These are phyloP conservation scores for Simmondsia chinensis DNA, from an alignment of 148 eudicot genomes.

Conservation along the genomic window DNA sequence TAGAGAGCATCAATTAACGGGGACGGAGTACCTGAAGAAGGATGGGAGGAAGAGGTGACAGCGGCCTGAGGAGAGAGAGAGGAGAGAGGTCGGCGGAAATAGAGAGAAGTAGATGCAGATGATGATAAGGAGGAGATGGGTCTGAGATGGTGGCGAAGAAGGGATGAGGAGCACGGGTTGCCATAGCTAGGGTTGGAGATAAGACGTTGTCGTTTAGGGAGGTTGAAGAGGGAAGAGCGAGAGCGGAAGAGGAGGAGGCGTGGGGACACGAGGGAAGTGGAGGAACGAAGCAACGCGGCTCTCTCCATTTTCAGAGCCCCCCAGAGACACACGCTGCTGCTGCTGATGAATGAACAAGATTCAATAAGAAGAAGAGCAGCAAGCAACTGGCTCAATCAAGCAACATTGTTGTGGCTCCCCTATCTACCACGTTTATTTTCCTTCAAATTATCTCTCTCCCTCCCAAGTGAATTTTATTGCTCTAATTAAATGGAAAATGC, in stretches of 20 bases:
- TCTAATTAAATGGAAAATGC: too few species aligned
- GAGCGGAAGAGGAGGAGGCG: conserved; percentile 25
- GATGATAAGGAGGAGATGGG: conserved; percentile 11
- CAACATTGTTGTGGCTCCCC: too few species aligned
- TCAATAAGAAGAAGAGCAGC: too few species aligned
- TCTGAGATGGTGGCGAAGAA: conserved; percentile 19
- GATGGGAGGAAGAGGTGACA: conserved; percentile 42
- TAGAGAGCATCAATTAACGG: neutral
- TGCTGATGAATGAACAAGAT: too few species aligned
- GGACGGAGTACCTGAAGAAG: conserved; percentile 23
- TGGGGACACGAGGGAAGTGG: conserved; percentile 24
- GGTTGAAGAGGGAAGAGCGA: conserved; percentile 12
- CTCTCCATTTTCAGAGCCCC: too few species aligned
- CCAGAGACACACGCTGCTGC: too few species aligned
- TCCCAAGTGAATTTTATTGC: too few species aligned
- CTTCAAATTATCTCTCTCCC: too few species aligned
- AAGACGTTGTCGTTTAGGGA: conserved; percentile 21
- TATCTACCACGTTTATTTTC: too few species aligned
- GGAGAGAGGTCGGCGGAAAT: conserved; percentile 23
- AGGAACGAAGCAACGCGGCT: conserved; percentile 47
- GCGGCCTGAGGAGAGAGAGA: conserved; percentile 43
- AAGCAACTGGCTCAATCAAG: too few species aligned
- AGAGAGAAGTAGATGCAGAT: conserved; percentile 14
- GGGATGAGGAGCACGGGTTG: conserved; percentile 16
- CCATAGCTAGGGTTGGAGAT: conserved; percentile 16